Conservation (phyloP, 345 rosid species). For the Jatropha curcas region DNA sequence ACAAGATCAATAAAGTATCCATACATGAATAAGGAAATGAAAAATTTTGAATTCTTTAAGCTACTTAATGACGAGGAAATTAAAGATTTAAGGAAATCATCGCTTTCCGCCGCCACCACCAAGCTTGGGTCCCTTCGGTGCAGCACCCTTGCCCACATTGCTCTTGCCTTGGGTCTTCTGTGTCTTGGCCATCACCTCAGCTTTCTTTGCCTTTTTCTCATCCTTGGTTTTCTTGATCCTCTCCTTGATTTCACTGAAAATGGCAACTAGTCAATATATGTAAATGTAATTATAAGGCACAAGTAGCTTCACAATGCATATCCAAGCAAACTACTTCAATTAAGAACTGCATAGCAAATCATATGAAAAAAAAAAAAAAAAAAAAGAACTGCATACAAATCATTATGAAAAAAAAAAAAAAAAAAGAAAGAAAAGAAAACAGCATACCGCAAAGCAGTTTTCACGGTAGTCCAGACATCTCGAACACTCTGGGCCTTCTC, state of each 20-base stretch:
- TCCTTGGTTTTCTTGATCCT: constrained; percentile 83
- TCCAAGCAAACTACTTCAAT: neutral
- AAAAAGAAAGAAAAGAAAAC: no score
- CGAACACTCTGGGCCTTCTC: no score
- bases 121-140: constrained; percentile 57
- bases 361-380: no score
- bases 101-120: constrained; percentile 90
- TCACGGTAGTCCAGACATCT: no score
- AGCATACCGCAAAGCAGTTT: no score
- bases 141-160: constrained; percentile 44
- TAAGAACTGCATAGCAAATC: neutral
- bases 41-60: neutral
- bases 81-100: constrained; percentile 22
- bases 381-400: no score
- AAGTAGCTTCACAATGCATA: neutral
- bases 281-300: no score
- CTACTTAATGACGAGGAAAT: no score
- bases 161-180: constrained; percentile 57
- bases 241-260: constrained; percentile 73
- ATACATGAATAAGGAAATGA: neutral
- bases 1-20: neutral
- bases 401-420: no score
- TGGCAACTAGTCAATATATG: neutral
- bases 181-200: constrained; percentile 53
- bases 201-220: constrained; percentile 86